Percentiles rank a stretch among this genome's conserved stretches.
Conservation (phyloP, 78 protist species). For the Trichosphaerium sp. region DNA sequence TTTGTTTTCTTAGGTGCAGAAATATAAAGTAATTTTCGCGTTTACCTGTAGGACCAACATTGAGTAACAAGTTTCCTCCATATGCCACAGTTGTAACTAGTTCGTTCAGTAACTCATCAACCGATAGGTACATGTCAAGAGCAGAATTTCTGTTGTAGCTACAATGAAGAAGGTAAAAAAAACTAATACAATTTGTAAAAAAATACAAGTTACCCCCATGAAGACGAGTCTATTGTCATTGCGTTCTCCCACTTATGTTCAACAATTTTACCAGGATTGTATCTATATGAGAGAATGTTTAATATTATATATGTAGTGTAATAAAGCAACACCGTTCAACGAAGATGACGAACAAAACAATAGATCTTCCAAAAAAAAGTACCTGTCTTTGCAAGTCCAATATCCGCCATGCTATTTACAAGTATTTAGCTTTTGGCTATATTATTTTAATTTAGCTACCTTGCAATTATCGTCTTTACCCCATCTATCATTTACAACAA, state of each 20-base stretch:
- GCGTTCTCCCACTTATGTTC: constrained; percentile 41
- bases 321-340: too few species aligned
- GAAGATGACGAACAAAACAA: too few species aligned
- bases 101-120: background rate
- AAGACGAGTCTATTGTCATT: constrained; percentile 1
- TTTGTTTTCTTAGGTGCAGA: too few species aligned
- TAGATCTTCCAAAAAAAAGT: background rate
- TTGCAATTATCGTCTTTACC: background rate
- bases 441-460: too few species aligned
- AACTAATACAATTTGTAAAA: too few species aligned
- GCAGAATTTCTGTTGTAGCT: background rate
- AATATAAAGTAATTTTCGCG: too few species aligned
- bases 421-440: too few species aligned
- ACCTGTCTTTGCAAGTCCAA: background rate
- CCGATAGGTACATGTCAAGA: background rate
- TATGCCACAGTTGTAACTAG: constrained; percentile 12
- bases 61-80: constrained; percentile 30
- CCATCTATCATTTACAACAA: background rate
- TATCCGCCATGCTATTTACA: background rate
- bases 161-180: too few species aligned
- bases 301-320: too few species aligned
- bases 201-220: too few species aligned
- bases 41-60: constrained; percentile 34
- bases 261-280: constrained; percentile 9
- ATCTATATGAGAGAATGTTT: too few species aligned